phyloP scores from a whole-genome alignment of 1,139 yeast species.

The Pichia cactophila region DNA sequence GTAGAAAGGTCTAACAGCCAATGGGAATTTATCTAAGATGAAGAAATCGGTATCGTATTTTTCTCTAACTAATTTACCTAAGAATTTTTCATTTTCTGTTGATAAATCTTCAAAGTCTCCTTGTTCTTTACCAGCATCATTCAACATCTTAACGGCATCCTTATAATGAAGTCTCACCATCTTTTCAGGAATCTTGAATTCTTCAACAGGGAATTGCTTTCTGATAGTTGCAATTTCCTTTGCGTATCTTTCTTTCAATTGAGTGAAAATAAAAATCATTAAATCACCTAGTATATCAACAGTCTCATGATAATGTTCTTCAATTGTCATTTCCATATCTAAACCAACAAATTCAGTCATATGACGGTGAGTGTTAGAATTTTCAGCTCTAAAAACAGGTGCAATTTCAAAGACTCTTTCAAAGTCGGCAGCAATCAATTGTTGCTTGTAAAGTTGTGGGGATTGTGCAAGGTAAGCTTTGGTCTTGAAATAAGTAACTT shows the following conservation, averaged over 20 bases:
- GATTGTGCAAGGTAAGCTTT: slow-evolving; percentile 94
- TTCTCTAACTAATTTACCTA: slow-evolving; percentile 87
- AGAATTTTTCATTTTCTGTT: slow-evolving; percentile 88
- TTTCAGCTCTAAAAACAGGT: slow-evolving; percentile 98
- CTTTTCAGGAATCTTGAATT: slow-evolving; percentile 85
- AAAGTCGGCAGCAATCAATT: slow-evolving; percentile 94
- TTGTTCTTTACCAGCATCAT: slow-evolving; percentile 75
- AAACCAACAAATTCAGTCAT: slow-evolving; percentile 98
- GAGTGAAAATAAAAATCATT: slow-evolving; percentile 80
- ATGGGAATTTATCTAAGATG: slow-evolving; percentile 95
- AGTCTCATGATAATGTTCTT: slow-evolving; percentile 95
- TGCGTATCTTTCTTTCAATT: slow-evolving; percentile 70
- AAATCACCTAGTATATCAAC: slow-evolving; percentile 76
- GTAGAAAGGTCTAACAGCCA: slow-evolving; percentile 94
- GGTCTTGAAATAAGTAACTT: slow-evolving; percentile 84
- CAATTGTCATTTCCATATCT: slow-evolving; percentile 96
- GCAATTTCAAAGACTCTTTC: slow-evolving; percentile 94
- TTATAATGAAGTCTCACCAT: slow-evolving; percentile 87
- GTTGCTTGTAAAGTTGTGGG: slow-evolving; percentile 96
- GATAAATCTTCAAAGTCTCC: slow-evolving; percentile 84
- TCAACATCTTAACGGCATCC: slow-evolving; percentile 82
- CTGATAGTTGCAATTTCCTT: slow-evolving; percentile 86
- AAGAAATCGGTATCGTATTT: slow-evolving; percentile 96
- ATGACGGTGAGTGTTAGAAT: slow-evolving; percentile 97
- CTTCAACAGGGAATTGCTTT: slow-evolving; percentile 95